Base-by-base conservation (phyloP, 805 yeast species). In the Myxozyma geophila region DNA sequence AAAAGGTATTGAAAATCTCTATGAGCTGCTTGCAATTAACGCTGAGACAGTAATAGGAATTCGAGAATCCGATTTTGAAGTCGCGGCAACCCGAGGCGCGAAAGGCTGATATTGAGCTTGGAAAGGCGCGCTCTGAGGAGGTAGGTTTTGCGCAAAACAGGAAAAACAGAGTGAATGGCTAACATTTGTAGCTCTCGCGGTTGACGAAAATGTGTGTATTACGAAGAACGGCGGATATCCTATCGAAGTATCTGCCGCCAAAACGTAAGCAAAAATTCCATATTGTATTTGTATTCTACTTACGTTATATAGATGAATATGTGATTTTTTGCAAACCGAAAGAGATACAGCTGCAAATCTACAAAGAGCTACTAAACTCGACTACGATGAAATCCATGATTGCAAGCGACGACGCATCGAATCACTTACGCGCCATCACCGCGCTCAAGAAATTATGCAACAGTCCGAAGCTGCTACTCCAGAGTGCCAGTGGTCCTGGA, bases 251-350 rank as follows among this genome's bases (percentile, higher is more conserved):
- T 74, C 75, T 90, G 36, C 90, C 97, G 0, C 84, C 88, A 4
- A 86, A 87, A 70, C 85, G 63, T 63, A 50, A 7, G 53, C 40
- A 2, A n/a, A n/a, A n/a, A 8, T n/a, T 10, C 17, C 15, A 13
- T 40, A 19, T 43, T n/a, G 7, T n/a, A 21, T 44, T 7, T 36
- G 19, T 28, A 10, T 21, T 1, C 13, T 10, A 28, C 48, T 17
- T 33, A 49, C 23, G 15, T 23, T 13, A 49, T 19, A 1, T 19
- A 63, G 62, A 90, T 0, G 98, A 95, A 71, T 75, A 85, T 9
- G 81, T 93, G 7, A 69, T 95, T 8, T 91, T 91, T 74, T 88
- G 90, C 62, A 86, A 85, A 8, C 98, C 98, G 0, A 85, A 93
- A 0, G 67, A 72, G 2, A 72, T 79, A 1, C 98, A 92, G 73